These are phyloP conservation scores for Diaporthe ilicicola DNA, from an alignment of 2,329 filamentous ascomycete species.

Conservation along the genomic window DNA sequence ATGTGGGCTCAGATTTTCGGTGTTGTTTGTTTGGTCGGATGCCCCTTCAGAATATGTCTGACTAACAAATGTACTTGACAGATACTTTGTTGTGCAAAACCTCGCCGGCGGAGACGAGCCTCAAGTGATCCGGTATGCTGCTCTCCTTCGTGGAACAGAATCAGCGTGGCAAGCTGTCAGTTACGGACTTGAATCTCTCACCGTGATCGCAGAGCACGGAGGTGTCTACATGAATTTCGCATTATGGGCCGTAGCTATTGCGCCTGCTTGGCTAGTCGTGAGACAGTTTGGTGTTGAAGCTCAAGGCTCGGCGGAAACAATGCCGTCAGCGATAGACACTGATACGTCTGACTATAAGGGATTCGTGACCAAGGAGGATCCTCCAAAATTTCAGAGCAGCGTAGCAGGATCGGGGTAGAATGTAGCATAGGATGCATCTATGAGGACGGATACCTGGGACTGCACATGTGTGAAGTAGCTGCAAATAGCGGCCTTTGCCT, in stretches of 20 bases:
- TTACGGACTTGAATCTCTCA: conserved; percentile 71
- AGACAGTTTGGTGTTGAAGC: conserved; percentile 12
- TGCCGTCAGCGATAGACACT: background rate
- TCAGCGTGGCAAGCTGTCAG: conserved; percentile 78
- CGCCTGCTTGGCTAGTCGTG: conserved; percentile 71
- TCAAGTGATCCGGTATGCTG: conserved; percentile 74
- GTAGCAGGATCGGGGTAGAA: background rate
- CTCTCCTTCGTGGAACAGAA: conserved; percentile 74
- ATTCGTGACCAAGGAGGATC: background rate
- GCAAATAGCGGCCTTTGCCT: background rate
- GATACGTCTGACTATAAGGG: background rate
- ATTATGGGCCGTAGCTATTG: conserved; percentile 70
- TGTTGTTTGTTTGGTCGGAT: background rate
- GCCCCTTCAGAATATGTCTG: background rate
- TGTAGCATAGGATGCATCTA: background rate
- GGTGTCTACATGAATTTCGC: conserved; percentile 76
- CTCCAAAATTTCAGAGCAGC: background rate
- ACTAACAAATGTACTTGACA: conserved; percentile 38
- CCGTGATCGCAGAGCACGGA: conserved; percentile 70
- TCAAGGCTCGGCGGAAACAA: background rate
- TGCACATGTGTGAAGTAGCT: background rate
- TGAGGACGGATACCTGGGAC: background rate
- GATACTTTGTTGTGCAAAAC: conserved; percentile 76
- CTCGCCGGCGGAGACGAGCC: conserved; percentile 64
- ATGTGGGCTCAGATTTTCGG: conserved; percentile 39